Conservation (phyloP, 2,329 filamentous ascomycete species). For the Sarocladium brachiariae region DNA sequence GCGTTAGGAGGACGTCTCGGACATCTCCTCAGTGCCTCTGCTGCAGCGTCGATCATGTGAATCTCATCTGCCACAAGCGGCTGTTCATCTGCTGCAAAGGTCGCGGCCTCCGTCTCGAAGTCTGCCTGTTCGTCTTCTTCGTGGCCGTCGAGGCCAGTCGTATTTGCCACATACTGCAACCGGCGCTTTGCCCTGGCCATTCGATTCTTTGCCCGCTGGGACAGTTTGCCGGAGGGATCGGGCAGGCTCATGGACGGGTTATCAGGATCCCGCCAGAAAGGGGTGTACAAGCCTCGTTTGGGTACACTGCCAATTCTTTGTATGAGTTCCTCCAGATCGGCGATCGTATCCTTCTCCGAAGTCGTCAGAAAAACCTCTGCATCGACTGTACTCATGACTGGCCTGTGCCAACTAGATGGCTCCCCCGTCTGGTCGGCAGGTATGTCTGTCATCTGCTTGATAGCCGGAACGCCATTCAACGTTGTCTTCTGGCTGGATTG, state of each 20-base stretch:
- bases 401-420: too few species aligned
- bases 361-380: too few species aligned
- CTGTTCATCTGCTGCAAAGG: too few species aligned
- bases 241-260: neutral
- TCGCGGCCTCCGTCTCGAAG: neutral
- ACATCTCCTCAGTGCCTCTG: too few species aligned
- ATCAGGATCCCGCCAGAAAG: neutral
- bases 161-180: too few species aligned
- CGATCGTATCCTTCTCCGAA: neutral
- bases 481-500: neutral
- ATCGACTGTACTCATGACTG: too few species aligned
- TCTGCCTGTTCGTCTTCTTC: neutral
- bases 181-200: neutral
- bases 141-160: too few species aligned
- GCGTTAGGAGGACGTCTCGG: too few species aligned
- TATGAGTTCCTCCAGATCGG: neutral
- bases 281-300: neutral
- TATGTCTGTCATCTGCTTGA: neutral
- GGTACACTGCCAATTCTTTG: neutral
- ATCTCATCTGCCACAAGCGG: too few species aligned
- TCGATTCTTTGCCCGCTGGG: neutral
- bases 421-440: too few species aligned
- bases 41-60: too few species aligned
- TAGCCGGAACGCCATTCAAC: neutral
- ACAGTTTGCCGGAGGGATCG: neutral